Percentiles rank a stretch among this genome's conserved stretches.
Conservation (phyloP, 1,284 basidiomycete species). For the Dichomitus squalens region DNA sequence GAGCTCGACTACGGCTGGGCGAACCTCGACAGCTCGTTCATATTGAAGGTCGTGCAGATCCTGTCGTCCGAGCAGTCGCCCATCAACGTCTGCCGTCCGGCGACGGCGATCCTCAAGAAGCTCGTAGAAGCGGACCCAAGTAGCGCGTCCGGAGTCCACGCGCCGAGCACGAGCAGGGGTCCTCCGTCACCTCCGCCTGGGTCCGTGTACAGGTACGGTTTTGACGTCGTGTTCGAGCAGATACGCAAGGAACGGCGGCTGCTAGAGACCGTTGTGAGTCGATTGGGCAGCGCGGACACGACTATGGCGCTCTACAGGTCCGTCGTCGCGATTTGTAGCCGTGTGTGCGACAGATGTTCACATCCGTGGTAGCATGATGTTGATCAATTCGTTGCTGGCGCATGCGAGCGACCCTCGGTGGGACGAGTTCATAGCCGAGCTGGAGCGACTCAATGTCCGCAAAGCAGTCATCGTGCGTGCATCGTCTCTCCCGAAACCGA, state of each 20-base stretch:
- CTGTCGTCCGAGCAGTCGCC: conserved; percentile 74
- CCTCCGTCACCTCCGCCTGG: conserved; percentile 55
- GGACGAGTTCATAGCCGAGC: conserved; percentile 75
- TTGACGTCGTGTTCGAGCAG: conserved; percentile 79
- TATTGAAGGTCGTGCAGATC: conserved; percentile 80
- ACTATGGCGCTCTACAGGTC: conserved; percentile 85
- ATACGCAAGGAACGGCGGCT: conserved; percentile 70
- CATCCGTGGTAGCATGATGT: conserved; percentile 66
- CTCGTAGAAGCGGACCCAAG: conserved; percentile 82
- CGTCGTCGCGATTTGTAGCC: conserved; percentile 24
- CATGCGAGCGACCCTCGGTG: conserved; percentile 78
- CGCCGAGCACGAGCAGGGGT: conserved; percentile 62
- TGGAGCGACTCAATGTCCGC: conserved; percentile 81
- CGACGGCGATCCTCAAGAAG: conserved; percentile 90
- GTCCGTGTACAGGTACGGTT: conserved; percentile 81
- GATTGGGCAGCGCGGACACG: conserved; percentile 81
- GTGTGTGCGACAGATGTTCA: background rate
- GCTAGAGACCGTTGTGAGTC: conserved; percentile 77
- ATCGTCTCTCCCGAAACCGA: too few species aligned
- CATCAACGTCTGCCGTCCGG: conserved; percentile 96
- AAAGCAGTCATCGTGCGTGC: conserved; percentile 79
- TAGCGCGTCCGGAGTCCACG: conserved; percentile 57
- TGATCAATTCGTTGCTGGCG: conserved; percentile 85
- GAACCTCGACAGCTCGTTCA: conserved; percentile 70
- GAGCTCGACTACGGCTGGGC: conserved; percentile 84